phyloP scores from a whole-genome alignment of 108 stramenopile genomes.

The Aurantiochytrium sp. region DNA sequence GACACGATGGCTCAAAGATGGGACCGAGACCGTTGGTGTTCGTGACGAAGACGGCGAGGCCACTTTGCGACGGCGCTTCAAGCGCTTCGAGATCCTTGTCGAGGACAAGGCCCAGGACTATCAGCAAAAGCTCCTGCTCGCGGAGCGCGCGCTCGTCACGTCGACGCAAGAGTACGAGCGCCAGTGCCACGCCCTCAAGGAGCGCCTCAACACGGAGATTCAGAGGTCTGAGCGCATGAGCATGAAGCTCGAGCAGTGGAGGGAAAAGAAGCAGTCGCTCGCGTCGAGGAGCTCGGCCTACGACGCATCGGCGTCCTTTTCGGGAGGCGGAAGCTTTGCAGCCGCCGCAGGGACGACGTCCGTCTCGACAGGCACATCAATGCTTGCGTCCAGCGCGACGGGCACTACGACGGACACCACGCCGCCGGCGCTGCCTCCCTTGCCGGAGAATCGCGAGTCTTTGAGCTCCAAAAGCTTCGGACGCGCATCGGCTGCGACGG shows the following conservation, averaged over 20 bases:
- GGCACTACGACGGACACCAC: background rate
- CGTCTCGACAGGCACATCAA: no score
- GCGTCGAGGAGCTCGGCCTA: background rate
- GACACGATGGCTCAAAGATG: background rate
- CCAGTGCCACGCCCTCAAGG: background rate
- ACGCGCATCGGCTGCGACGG: no score
- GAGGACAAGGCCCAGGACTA: background rate
- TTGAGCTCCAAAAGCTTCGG: no score
- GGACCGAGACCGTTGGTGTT: background rate
- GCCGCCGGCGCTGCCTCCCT: background rate
- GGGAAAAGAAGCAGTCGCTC: background rate
- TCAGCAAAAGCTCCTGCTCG: background rate
- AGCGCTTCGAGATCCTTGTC: background rate
- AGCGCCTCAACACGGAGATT: background rate
- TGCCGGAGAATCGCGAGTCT: background rate
- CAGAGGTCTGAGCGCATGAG: background rate
- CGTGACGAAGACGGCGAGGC: background rate
- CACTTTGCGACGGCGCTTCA: background rate
- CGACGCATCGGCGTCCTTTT: no score
- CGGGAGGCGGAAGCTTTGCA: no score
- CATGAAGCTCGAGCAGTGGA: background rate
- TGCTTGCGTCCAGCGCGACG: no score
- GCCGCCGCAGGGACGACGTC: no score
- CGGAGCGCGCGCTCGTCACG: background rate
- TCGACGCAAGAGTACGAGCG: background rate